Base-by-base conservation (phyloP, 768 basidiomycete genomes). In the Suillus bovinus region DNA sequence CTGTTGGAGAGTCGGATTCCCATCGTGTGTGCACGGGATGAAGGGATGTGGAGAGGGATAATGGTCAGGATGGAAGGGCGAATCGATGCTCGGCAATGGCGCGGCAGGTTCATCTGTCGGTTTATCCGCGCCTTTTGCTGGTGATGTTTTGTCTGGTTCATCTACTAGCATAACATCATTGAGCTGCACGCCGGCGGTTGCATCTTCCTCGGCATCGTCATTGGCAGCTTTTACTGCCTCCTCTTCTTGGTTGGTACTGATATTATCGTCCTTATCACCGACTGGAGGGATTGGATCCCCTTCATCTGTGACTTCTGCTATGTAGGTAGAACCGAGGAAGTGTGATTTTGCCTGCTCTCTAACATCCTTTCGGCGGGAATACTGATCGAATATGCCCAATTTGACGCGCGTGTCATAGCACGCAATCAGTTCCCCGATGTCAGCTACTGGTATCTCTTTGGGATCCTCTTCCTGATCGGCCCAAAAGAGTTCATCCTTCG, bases 11-110 rank as follows among this genome's bases (percentile, higher is more conserved):
- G 41, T 41, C 13, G 75, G 67, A 8, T 62, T 34, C 29, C 64
- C 66, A 3, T 64, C 64, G 3, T 55, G 36, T 20, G 58, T 39
- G 31, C 81, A 82, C 0, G 82, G 82, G 1, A 69, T 66, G 5
- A 77, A 59, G 4, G 81, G 79, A 79, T 80, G 80, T 20, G 76
- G 77, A 17, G 68, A 60, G 8, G 80, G 78, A 57, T 82, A 81
- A 44, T 75, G 71, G 9, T 68, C 66, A 0, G 69, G 67, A 60
- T 76, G 66, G 62, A 80, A 81, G 4, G 69, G 63, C 10, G 64
- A 69, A n/a, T 59, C 67, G 2, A 58, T 3, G 17, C 27, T 33
- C 3, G 60, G 36, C 11, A 55, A n/a, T 22, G 36, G 24, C 29
- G 11, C 53, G 9, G 27, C 27, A 22, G 54, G 9, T 38, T 55